Evolutionary conservation across 331 rosid genomes (phyloP), one percentile per base, ranked within the genome.

Genomic region (Pyrus hybrid): DNA sequence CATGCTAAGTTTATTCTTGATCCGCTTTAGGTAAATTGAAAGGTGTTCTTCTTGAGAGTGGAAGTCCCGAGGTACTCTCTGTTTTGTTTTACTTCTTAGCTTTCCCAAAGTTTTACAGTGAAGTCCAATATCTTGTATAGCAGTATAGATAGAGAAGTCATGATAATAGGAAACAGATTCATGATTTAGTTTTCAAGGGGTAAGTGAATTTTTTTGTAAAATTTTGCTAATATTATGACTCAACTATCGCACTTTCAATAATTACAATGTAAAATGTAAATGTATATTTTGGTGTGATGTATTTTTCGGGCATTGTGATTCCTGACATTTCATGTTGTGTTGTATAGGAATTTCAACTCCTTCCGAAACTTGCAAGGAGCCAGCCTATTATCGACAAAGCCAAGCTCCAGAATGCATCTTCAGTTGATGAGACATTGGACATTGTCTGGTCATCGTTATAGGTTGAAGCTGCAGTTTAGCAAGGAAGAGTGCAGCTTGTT

Each of bases 41-140:
- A 81, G 97, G 99, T 78, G 92, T 94, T 83, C 89, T 94, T 56
- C 83, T 94, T 71, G 97, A 94, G 85, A 94, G 97, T 57, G 99
- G 97, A 77, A 94, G 92, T 70, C 79, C 96, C 6, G 92, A 90
- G 97, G 99, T 94, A 91, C 49, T 29, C 41, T 25, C 11, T 32
- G 9, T 33, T 32, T 8, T 76, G 35, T 54, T 28, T 16, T 51
- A 66, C 49, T 12, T n/a, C 2, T 35, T 41, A 11, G 3, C 8
- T 13, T 22, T 49, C 56, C 56, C 56, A 0, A 49, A 6, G 21
- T 9, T 49, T 17, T 37, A 35, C 43, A 35, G 1, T 35, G 43
- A 35, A 35, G 43, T 35, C 43, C 33, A 30, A 30, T 33, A 33
- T 33, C 37, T 33, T 33, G 9, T 33, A 33, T 33, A 7, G 35